Evolutionary conservation across 2,329 filamentous ascomycete species (phyloP).

Genomic region (Calonectria pseudoturangicola): DNA sequence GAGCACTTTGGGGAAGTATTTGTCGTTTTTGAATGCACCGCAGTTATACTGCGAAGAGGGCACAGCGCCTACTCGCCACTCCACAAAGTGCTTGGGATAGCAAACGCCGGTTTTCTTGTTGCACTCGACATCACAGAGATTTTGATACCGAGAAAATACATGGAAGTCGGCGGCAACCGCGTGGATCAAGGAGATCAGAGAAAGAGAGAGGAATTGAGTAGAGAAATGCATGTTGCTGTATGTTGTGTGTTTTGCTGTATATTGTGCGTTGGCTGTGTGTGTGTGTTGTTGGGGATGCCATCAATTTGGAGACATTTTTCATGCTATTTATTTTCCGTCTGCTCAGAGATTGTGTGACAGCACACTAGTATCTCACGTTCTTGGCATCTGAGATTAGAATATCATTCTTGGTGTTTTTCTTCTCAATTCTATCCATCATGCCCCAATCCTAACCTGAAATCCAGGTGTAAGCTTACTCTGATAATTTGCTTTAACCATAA

Average conservation of each 20-base stretch:
- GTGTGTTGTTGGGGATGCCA: not conserved
- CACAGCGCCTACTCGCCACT: conserved; percentile 26
- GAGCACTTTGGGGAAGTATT: conserved; percentile 5
- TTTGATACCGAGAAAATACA: not conserved
- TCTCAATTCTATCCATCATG: not conserved
- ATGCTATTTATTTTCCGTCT: not conserved
- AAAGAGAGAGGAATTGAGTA: not conserved
- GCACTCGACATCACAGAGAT: conserved; percentile 22
- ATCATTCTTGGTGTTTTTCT: not conserved
- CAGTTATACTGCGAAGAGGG: conserved; percentile 22
- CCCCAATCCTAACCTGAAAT: not conserved
- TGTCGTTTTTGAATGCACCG: conserved; percentile 20
- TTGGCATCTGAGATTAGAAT: not conserved
- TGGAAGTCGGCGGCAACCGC: conserved; percentile 2
- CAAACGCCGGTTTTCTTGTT: conserved; percentile 9
- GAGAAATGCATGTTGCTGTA: not conserved
- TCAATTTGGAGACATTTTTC: not conserved
- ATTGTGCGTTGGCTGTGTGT: not conserved
- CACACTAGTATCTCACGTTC: not conserved
- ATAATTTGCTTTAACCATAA: not conserved
- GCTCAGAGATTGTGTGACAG: not conserved
- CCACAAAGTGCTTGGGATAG: conserved; percentile 17
- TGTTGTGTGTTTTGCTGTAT: not conserved
- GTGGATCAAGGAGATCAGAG: not conserved
- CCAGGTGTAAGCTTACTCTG: not conserved